Evolutionary conservation across 2,329 filamentous ascomycete species (phyloP), one percentile per base, ranked within the genome.

Genomic region (Dryadomyces sulphureus): DNA sequence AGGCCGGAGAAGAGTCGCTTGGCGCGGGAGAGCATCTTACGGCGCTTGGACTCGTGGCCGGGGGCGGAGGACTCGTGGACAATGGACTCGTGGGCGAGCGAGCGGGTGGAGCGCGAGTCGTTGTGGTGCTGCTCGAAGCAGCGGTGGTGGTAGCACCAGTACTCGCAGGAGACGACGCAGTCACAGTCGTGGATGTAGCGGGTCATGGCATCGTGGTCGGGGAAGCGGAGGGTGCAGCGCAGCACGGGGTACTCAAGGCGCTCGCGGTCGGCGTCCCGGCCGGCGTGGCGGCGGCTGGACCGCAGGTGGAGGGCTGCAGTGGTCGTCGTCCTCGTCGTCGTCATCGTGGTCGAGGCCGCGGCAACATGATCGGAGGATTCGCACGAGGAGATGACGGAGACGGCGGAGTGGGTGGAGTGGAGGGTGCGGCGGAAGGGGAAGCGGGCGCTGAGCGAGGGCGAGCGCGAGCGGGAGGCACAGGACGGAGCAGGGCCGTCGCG

Each of bases 101-200:
- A 74, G 35, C 64, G 63, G 46, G 65, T 68, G 59, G 70, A 73
- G 54, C 67, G 66, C 52, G 63, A 59, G 51, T 75, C 70, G 58
- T 67, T 67, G 56, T 75, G 73, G 34, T 63, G 62, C n/a, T n/a
- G n/a, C 55, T 76, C 72, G 47, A 68, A 61, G 53, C 64, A 66
- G 55, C 62, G 66, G 54, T 73, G 73, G 34, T 74, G 67, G 54
- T 71, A 75, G 55, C 72, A 77, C 62, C 70, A 67, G 52, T 75
- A 76, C 60, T 75, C 68, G 48, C 70, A 69, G 4, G 63, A 63
- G 22, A 62, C 56, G 27, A 76, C 64, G 54, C 70, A 62, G 25
- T 63, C 60, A 54, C 72, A 75, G 35, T 57, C 58, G 48, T 68
- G 66, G 9, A 76, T 60, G 50, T 75, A 73, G 53, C 63, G 66